phyloP scores from a whole-genome alignment of 257 asterid species.

The Solanum medicagineum region DNA sequence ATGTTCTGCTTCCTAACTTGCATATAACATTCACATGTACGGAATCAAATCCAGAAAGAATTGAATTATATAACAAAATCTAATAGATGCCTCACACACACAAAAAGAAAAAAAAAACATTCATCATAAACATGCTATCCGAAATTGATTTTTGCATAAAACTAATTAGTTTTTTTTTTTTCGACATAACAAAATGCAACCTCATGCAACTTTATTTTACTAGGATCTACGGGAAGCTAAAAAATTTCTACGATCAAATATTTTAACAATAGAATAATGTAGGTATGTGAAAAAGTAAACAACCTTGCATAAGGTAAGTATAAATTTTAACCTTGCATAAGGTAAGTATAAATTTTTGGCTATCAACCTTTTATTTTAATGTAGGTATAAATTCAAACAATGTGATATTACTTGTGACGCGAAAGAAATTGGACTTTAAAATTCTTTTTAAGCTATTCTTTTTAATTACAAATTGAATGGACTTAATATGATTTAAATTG shows the following conservation, averaged over 20 bases:
- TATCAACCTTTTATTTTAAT: background rate
- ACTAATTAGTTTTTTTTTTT: background rate
- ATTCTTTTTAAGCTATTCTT: background rate
- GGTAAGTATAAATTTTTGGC: background rate
- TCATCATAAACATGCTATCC: background rate
- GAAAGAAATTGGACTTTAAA: background rate
- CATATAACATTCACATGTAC: background rate
- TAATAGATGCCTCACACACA: conserved; percentile 33
- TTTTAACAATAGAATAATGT: background rate
- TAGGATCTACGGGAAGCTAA: conserved; percentile 62
- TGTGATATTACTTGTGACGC: background rate
- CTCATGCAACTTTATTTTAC: conserved; percentile 58
- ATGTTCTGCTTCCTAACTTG: background rate
- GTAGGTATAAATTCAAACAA: no score
- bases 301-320: background rate
- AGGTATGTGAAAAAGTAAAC: conserved; percentile 5
- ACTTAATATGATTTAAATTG: background rate
- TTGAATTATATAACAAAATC: conserved; percentile 44
- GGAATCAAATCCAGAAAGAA: conserved; percentile 48
- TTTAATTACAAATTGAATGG: background rate
- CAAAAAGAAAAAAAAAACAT: conserved; percentile 25
- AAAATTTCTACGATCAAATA: conserved; percentile 44
- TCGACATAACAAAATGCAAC: conserved; percentile 35
- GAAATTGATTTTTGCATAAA: background rate
- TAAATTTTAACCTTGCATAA: background rate